Evolutionary conservation across 2,329 filamentous ascomycete genomes (phyloP).

Genomic region (Xylaria sp.): DNA sequence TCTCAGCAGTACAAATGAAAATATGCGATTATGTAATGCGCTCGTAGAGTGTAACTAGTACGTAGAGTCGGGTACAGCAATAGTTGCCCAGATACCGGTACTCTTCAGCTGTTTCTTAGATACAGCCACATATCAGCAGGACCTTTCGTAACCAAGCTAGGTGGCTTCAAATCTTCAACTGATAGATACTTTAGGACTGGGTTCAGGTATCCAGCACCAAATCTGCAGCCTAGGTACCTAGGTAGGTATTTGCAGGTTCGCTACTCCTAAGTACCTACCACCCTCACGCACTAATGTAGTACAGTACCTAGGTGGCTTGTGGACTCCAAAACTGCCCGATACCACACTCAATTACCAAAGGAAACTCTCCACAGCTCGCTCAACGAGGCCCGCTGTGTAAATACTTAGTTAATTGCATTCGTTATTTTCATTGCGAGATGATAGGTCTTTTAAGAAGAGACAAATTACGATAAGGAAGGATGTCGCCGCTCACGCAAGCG

Average conservation of each 20-base stretch:
- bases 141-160: neutral
- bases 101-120: neutral
- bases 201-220: neutral
- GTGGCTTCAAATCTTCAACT: neutral
- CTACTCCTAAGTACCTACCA: conserved; percentile 11
- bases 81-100: neutral
- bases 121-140: no score
- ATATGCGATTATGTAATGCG: neutral
- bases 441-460: neutral
- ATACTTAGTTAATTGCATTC: neutral
- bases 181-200: neutral
- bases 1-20: neutral
- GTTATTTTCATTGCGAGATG: neutral
- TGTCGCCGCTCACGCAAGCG: conserved; percentile 56
- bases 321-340: no score
- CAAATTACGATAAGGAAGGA: conserved; percentile 32
- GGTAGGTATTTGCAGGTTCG: conserved; percentile 4
- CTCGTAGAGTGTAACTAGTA: neutral
- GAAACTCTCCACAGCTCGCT: neutral
- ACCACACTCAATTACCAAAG: neutral
- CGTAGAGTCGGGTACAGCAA: neutral
- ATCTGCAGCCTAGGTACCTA: neutral
- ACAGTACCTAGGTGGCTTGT: no score
- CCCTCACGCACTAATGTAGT: no score
- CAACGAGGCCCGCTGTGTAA: neutral